Evolutionary conservation across 2,329 filamentous ascomycete species (phyloP).

Genomic region (Fusarium caatingaense): DNA sequence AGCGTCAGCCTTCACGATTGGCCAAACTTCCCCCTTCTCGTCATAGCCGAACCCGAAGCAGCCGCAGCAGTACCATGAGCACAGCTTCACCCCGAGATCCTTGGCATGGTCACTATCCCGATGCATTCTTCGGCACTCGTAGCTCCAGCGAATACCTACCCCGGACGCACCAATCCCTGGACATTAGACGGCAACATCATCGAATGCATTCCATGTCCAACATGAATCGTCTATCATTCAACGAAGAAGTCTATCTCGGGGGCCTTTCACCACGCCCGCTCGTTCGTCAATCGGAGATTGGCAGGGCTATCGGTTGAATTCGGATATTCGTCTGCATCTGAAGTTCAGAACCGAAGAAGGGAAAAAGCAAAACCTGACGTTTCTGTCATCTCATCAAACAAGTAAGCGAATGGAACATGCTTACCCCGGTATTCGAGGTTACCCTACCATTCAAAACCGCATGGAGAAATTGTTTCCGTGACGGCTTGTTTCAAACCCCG

Average conservation of each 20-base stretch:
- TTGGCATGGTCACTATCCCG: slow-evolving; percentile 54
- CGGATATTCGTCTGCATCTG: slow-evolving; percentile 1
- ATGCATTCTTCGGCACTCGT: slow-evolving; percentile 47
- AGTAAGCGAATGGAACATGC: slow-evolving; percentile 6
- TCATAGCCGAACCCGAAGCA: slow-evolving; percentile 56
- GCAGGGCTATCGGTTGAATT: slow-evolving; percentile 65
- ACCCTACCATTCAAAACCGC: slow-evolving; percentile 27
- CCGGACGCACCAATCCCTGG: slow-evolving; percentile 40
- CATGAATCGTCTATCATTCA: slow-evolving; percentile 58
- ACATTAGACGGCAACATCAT: slow-evolving; percentile 47
- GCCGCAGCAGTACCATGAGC: slow-evolving; percentile 58
- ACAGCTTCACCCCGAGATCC: slow-evolving; percentile 56
- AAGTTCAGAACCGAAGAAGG: not conserved
- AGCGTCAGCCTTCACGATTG: slow-evolving; percentile 64
- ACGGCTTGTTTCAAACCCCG: slow-evolving; percentile 41
- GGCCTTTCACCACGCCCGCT: slow-evolving; percentile 63
- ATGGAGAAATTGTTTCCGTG: slow-evolving; percentile 33
- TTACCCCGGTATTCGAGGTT: slow-evolving; percentile 24
- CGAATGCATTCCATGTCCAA: slow-evolving; percentile 53
- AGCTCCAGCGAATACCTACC: slow-evolving; percentile 50
- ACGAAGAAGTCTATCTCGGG: slow-evolving; percentile 58
- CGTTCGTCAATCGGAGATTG: slow-evolving; percentile 61
- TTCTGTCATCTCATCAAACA: slow-evolving; percentile 10
- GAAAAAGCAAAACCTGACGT: slow-evolving; percentile 18
- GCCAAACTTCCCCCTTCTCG: slow-evolving; percentile 60